These are phyloP conservation scores for Karstenula rhodostoma DNA, from an alignment of 2,329 filamentous ascomycete species.

Conservation along the genomic window DNA sequence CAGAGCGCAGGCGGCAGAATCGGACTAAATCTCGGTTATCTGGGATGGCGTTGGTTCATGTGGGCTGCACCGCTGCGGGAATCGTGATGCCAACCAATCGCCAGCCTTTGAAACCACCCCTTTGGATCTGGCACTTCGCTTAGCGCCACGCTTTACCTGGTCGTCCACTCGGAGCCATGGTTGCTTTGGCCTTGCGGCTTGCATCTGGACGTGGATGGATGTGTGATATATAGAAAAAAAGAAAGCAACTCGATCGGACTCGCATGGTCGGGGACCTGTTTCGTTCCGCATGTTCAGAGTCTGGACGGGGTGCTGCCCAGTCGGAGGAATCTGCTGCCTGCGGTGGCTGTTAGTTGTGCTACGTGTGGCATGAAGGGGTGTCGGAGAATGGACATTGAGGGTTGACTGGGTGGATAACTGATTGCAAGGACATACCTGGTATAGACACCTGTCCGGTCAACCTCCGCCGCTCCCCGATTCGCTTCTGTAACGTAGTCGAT, in stretches of 20 bases:
- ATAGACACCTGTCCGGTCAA: background rate
- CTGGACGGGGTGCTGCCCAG: background rate
- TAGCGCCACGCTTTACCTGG: slow-evolving; percentile 25
- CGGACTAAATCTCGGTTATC: slow-evolving; percentile 25
- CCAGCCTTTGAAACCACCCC: slow-evolving; percentile 13
- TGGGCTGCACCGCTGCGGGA: slow-evolving; percentile 11
- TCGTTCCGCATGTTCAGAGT: background rate
- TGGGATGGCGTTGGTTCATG: slow-evolving; percentile 16
- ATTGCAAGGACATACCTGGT: background rate
- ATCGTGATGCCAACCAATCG: slow-evolving; percentile 20
- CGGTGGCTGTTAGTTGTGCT: background rate
- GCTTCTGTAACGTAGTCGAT: background rate
- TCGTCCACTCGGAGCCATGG: slow-evolving; percentile 16
- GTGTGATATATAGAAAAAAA: background rate
- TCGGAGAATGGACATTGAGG: background rate
- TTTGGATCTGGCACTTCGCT: slow-evolving; percentile 13
- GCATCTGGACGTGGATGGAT: slow-evolving; percentile 10
- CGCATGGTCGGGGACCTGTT: slow-evolving; percentile 5
- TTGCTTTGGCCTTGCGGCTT: slow-evolving; percentile 15
- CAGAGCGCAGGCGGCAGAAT: slow-evolving; percentile 21
- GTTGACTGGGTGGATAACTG: background rate
- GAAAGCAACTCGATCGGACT: slow-evolving; percentile 11
- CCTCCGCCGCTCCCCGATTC: background rate
- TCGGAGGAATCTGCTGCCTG: background rate
- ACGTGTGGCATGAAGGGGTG: slow-evolving; percentile 6